Conservation (phyloP, 2,329 filamentous ascomycete genomes). For the Rhinocladiella similis region DNA sequence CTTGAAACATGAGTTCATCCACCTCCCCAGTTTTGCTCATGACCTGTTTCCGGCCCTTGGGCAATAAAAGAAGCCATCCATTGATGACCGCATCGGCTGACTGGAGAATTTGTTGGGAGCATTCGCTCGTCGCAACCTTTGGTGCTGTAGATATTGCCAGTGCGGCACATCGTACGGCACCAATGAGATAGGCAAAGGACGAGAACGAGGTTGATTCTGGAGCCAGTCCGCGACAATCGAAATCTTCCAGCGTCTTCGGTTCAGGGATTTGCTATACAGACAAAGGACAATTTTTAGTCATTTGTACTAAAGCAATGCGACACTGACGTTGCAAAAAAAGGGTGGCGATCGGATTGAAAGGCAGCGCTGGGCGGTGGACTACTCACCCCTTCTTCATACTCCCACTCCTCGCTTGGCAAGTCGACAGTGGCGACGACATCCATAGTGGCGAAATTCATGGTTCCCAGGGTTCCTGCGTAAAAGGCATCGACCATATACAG, state of each 20-base stretch:
- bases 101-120: conserved; percentile 35
- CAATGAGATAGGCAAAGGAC: conserved; percentile 38
- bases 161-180: conserved; percentile 30
- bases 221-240: conserved; percentile 36
- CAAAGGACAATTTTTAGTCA: not conserved
- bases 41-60: conserved; percentile 34
- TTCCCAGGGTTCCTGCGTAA: conserved; percentile 12
- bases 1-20: conserved; percentile 76
- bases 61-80: conserved; percentile 42
- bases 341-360: not conserved
- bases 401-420: conserved; percentile 37
- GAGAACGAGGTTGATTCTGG: conserved; percentile 31
- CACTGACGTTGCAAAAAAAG: not conserved
- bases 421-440: conserved; percentile 27
- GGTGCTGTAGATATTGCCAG: conserved; percentile 33
- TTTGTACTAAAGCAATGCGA: not conserved
- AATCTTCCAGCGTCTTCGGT: conserved; percentile 35
- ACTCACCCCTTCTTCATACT: conserved; percentile 25
- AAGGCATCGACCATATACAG: conserved; percentile 24
- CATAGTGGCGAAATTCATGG: conserved; percentile 3
- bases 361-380: not conserved
- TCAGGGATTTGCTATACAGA: conserved; percentile 29
- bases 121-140: conserved; percentile 24
- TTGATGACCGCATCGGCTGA: conserved; percentile 39
- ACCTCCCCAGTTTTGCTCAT: conserved; percentile 31